Percentiles rank a stretch among this genome's conserved stretches.
Conservation (phyloP, 2,329 filamentous ascomycete genomes). For the Raffaelea ambrosiae region DNA sequence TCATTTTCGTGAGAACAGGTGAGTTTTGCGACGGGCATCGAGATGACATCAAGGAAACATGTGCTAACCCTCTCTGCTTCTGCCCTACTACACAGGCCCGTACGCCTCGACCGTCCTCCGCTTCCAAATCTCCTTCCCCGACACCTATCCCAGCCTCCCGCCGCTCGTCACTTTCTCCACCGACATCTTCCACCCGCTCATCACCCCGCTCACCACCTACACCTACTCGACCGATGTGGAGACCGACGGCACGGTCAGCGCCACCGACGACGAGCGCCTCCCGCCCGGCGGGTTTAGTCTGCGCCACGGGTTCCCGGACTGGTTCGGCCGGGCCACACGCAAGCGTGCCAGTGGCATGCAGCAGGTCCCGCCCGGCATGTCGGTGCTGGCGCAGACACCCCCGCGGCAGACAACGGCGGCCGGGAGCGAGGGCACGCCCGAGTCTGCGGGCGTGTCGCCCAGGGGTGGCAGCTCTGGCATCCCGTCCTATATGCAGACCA, state of each 20-base stretch:
- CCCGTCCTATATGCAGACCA: slow-evolving; percentile 32
- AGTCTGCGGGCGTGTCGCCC: slow-evolving; percentile 16
- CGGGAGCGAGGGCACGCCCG: background rate
- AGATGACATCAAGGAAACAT: background rate
- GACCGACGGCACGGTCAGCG: slow-evolving; percentile 69
- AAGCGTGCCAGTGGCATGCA: slow-evolving; percentile 27
- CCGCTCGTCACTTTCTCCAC: slow-evolving; percentile 83
- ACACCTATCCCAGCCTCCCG: slow-evolving; percentile 67
- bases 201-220: slow-evolving; percentile 89
- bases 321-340: slow-evolving; percentile 61
- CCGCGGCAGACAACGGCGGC: background rate
- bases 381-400: background rate
- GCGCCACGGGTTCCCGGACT: slow-evolving; percentile 80
- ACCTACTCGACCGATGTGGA: slow-evolving; percentile 78
- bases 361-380: background rate
- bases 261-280: slow-evolving; percentile 72
- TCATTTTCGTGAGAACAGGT: slow-evolving; percentile 88
- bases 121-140: slow-evolving; percentile 82
- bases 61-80: background rate
- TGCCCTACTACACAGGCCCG: too few species aligned
- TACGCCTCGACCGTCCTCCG: slow-evolving; percentile 82
- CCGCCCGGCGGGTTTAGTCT: slow-evolving; percentile 87
- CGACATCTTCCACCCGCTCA: slow-evolving; percentile 90
- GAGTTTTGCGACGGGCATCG: slow-evolving; percentile 14
- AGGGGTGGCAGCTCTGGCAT: slow-evolving; percentile 1